A percentile compares a stretch with the other conserved stretches of the same genome.
Evolutionary conservation across 106 monocot species (phyloP).

Genomic region (Platanthera zijinensis): DNA sequence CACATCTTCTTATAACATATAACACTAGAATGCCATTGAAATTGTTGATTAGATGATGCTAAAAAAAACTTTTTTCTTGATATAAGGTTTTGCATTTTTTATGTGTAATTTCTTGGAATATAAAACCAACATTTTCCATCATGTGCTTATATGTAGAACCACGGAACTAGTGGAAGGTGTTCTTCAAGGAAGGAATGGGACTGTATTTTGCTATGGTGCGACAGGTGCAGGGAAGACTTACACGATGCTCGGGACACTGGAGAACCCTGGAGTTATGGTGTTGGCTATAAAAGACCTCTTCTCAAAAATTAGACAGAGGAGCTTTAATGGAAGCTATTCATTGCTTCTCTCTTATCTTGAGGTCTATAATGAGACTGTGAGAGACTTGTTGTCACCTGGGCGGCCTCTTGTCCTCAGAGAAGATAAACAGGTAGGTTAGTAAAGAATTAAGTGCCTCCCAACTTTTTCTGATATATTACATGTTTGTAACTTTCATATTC

Average conservation of each 20-base stretch:
- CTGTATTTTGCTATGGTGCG: constrained; percentile 96
- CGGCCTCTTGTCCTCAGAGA: constrained; percentile 81
- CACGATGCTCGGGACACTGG: constrained; percentile 92
- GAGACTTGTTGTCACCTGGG: constrained; percentile 86
- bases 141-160: constrained; percentile 38
- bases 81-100: background rate
- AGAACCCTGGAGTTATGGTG: constrained; percentile 93
- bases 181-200: constrained; percentile 79
- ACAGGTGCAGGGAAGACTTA: constrained; percentile 97
- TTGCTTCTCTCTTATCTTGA: constrained; percentile 88
- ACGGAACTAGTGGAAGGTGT: constrained; percentile 77
- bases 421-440: constrained; percentile 71
- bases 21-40: no score
- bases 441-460: background rate
- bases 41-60: no score
- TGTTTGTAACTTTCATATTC: background rate
- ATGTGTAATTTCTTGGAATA: background rate
- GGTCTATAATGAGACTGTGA: constrained; percentile 92
- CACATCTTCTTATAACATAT: no score
- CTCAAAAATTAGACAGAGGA: constrained; percentile 72
- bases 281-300: constrained; percentile 93
- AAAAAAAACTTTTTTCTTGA: background rate
- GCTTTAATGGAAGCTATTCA: constrained; percentile 64
- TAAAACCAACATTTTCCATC: background rate
- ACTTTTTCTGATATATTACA: background rate